A percentile compares a stretch with the other conserved stretches of the same genome.
Evolutionary conservation across 371 early-diverging fungal genomes (phyloP).

Genomic region (Amoeboaphelidium occidentale): DNA sequence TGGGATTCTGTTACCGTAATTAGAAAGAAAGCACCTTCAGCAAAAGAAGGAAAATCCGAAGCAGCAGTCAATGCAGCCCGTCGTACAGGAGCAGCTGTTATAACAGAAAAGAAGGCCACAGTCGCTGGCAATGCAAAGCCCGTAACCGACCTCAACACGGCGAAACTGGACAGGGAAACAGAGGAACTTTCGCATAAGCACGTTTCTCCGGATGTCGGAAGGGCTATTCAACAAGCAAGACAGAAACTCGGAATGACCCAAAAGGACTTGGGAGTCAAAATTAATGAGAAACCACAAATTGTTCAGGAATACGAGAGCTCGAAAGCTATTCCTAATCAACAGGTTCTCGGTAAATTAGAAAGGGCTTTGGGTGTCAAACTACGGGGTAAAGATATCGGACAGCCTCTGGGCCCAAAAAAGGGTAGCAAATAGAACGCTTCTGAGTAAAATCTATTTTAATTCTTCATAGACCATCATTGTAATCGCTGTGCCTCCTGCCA

Average conservation of each 20-base stretch:
- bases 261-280: slow-evolving; percentile 36
- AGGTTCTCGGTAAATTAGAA: slow-evolving; percentile 70
- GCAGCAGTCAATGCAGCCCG: slow-evolving; percentile 54
- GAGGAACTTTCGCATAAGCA: slow-evolving; percentile 32
- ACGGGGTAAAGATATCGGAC: slow-evolving; percentile 59
- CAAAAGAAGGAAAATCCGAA: slow-evolving; percentile 34
- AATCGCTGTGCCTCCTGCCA: background rate
- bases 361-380: slow-evolving; percentile 52
- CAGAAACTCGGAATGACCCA: slow-evolving; percentile 51
- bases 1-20: slow-evolving; percentile 54
- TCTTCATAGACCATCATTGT: background rate
- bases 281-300: slow-evolving; percentile 48
- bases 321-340: slow-evolving; percentile 64
- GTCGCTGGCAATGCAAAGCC: slow-evolving; percentile 26
- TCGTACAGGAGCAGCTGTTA: slow-evolving; percentile 40
- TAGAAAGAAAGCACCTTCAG: slow-evolving; percentile 38
- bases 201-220: slow-evolving; percentile 47
- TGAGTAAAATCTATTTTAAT: background rate
- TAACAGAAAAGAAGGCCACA: slow-evolving; percentile 37
- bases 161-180: slow-evolving; percentile 71
- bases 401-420: slow-evolving; percentile 25
- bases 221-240: slow-evolving; percentile 60
- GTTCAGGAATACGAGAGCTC: slow-evolving; percentile 74
- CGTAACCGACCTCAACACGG: slow-evolving; percentile 16
- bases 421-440: background rate